These are phyloP conservation scores for Jaminaea rosea DNA, from an alignment of 1,284 basidiomycete genomes.

Conservation along the genomic window DNA sequence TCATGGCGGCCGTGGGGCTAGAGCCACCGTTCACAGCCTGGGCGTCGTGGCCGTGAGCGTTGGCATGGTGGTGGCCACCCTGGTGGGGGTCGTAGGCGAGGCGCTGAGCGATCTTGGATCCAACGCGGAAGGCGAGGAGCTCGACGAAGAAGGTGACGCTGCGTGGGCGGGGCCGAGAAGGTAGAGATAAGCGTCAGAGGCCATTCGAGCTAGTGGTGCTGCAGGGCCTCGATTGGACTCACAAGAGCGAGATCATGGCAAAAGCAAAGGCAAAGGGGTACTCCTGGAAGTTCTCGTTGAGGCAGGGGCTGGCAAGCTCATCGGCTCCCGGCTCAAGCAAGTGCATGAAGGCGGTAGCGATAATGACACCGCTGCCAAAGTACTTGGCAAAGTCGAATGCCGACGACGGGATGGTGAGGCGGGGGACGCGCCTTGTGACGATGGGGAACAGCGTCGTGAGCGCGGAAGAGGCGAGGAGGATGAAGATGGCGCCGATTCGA, in stretches of 20 bases:
- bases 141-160: slow-evolving; percentile 35
- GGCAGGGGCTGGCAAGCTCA: slow-evolving; percentile 28
- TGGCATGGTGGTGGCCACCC: slow-evolving; percentile 40
- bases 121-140: slow-evolving; percentile 39
- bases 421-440: slow-evolving; percentile 56
- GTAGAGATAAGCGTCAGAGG: not conserved
- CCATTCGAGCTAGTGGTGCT: not conserved
- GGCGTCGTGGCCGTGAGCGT: slow-evolving; percentile 20
- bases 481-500: slow-evolving; percentile 70
- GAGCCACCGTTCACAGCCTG: not conserved
- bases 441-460: slow-evolving; percentile 74
- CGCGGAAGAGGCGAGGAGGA: slow-evolving; percentile 58
- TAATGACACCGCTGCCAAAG: slow-evolving; percentile 66
- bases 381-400: slow-evolving; percentile 67
- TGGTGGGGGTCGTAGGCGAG: slow-evolving; percentile 42
- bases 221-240: slow-evolving; percentile 1
- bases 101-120: slow-evolving; percentile 17
- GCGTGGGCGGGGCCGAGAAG: not conserved
- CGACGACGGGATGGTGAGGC: slow-evolving; percentile 38
- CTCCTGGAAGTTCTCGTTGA: slow-evolving; percentile 26
- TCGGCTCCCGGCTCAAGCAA: slow-evolving; percentile 34
- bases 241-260: slow-evolving; percentile 40
- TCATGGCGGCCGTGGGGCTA: not conserved
- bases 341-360: slow-evolving; percentile 63
- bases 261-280: slow-evolving; percentile 41